These are phyloP conservation scores for Hygrocybe coccinea DNA, from an alignment of 768 basidiomycete genomes.

Conservation along the genomic window DNA sequence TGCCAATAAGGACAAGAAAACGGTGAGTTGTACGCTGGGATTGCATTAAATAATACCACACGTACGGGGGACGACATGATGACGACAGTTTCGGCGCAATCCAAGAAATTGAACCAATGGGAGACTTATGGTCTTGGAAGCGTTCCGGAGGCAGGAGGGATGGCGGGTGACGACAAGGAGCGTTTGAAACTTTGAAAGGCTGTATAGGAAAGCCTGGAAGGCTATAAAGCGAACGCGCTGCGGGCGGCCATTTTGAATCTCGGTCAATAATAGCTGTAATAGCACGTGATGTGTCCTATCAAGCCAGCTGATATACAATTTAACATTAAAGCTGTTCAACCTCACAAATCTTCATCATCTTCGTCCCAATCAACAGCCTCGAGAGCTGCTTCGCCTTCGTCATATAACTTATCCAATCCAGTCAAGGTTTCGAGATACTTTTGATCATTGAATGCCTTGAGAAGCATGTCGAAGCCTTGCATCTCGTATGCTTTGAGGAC, in stretches of 20 bases:
- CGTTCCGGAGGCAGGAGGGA: too few relatives aligned
- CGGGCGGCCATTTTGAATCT: too few relatives aligned
- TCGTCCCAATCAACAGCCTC: conserved; percentile 78
- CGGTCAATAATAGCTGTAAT: neutral
- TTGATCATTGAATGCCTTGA: conserved; percentile 77
- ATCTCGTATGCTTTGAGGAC: conserved; percentile 76
- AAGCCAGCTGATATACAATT: neutral
- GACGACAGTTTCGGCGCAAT: too few relatives aligned
- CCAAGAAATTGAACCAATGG: too few relatives aligned
- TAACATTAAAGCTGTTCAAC: too few relatives aligned
- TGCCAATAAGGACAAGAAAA: neutral
- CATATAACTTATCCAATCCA: conserved; percentile 71
- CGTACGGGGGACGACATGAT: too few relatives aligned
- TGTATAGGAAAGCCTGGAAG: too few relatives aligned
- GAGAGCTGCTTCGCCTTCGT: conserved; percentile 66
- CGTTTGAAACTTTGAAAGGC: too few relatives aligned
- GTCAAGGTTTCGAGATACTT: conserved; percentile 71
- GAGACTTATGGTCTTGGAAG: too few relatives aligned
- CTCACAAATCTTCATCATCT: conserved; percentile 38
- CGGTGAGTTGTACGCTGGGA: neutral
- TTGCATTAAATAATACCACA: neutral
- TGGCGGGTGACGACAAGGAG: too few relatives aligned
- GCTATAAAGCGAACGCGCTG: too few relatives aligned
- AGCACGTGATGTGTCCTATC: neutral
- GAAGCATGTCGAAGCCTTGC: conserved; percentile 75